Evolutionary conservation across 2,329 filamentous ascomycete genomes (phyloP), one percentile per base, ranked within the genome.

Genomic region (Madurella fahalii): DNA sequence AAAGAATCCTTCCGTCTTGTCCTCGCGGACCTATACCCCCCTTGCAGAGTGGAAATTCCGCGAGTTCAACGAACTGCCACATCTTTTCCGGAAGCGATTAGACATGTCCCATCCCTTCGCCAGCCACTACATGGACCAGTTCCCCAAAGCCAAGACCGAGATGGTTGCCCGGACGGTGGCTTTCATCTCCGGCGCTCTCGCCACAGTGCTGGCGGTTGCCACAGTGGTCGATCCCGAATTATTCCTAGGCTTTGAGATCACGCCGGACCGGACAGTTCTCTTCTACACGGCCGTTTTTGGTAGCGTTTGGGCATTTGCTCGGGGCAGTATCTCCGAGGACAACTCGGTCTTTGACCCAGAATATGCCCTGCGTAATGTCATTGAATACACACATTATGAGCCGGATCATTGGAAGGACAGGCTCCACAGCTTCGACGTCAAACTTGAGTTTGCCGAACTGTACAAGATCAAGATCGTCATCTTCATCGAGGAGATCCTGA

Each of bases 31-130:
- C 61, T 99, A 96, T 68, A 97, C 93, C 0, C 89, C 91, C 1
- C 81, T 96, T 48, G 94, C 94, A 0, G 89, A 96, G 68, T 99
- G 94, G 94, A 97, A 96, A 65, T 96, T 99, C 60, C 86, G 94
- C 46, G 93, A 97, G 69, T 99, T 97, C 78, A 99, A 99, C 65
- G 94, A 99, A 70, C 79, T 99, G 1, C 87, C 87, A 53, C 94
- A 99, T 70, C 79, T 97, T 2, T 99, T 97, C 65, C 83, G 91
- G 57, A 89, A 93, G 60, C 85, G 94, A 17, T 77, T 93, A 41
- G 92, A 95, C 61, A 95, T 97, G 87, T 96, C 94, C 0, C 91
- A 94, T 66, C 92, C 93, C 0, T 96, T 90, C 68, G 93, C 94
- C 2, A 90, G 87, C 34, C 84, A 90, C 46, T 99, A 99, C 65